Conservation (phyloP, 176 grass and related monocot genomes). For the Canna indica region DNA sequence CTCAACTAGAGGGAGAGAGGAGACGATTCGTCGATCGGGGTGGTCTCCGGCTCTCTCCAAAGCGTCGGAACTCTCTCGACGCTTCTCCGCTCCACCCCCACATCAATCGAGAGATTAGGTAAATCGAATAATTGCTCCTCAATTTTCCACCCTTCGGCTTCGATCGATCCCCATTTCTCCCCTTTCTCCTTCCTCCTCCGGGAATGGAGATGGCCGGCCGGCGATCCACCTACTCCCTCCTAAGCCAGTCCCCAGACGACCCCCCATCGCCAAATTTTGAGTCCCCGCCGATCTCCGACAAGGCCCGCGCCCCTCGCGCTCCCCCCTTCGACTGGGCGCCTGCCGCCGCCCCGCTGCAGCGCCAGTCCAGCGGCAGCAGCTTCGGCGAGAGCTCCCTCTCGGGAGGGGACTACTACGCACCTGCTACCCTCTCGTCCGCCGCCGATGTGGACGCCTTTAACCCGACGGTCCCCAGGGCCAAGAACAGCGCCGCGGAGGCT, state of each 20-base stretch:
- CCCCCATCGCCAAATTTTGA: conserved; percentile 1
- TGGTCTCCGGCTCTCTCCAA: too few species aligned
- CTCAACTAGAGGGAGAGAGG: too few species aligned
- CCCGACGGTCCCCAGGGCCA: background rate
- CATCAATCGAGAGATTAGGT: background rate
- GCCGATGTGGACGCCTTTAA: conserved; percentile 8
- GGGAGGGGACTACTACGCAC: conserved; percentile 43
- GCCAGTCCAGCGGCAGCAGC: conserved; percentile 91
- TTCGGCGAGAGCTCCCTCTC: conserved; percentile 77
- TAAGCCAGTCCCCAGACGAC: conserved; percentile 49
- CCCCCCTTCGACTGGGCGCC: background rate
- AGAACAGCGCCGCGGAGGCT: background rate
- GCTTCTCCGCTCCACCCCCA: too few species aligned
- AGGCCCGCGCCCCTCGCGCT: background rate
- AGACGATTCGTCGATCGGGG: too few species aligned
- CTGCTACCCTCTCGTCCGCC: conserved; percentile 28
- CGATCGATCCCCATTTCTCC: background rate
- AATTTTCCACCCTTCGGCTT: background rate
- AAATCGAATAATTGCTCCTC: background rate
- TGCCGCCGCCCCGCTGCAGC: conserved; percentile 40
- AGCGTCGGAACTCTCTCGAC: too few species aligned
- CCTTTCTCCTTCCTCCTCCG: background rate
- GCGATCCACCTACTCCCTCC: conserved; percentile 42
- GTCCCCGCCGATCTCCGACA: background rate
- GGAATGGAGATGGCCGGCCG: conserved; percentile 20